Conservation (phyloP, 2,329 filamentous ascomycete species). For the Fusarium musae region DNA sequence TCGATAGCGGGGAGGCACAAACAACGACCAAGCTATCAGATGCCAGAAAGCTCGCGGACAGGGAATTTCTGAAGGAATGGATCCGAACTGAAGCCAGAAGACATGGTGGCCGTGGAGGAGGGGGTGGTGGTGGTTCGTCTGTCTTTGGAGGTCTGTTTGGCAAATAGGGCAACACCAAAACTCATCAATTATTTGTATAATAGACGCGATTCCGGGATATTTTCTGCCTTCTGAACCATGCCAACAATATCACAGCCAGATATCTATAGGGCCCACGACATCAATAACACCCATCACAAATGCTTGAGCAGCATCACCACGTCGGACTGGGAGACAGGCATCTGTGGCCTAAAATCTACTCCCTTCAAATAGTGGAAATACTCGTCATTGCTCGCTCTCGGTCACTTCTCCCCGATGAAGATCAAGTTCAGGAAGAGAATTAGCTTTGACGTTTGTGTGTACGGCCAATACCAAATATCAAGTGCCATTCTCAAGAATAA, state of each 20-base stretch:
- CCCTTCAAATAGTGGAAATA: background rate
- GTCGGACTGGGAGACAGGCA: background rate
- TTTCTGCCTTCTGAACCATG: background rate
- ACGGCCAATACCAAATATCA: background rate
- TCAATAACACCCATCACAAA: background rate
- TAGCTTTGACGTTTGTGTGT: background rate
- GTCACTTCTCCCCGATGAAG: too few species aligned
- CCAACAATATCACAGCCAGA: background rate
- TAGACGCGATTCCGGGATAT: background rate
- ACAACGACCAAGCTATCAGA: slow-evolving; percentile 61
- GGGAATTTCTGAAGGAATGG: slow-evolving; percentile 64
- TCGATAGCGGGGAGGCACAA: slow-evolving; percentile 66
- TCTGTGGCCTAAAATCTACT: background rate
- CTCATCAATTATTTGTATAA: background rate
- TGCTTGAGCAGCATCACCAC: background rate
- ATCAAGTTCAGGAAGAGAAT: background rate
- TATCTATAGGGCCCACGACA: too few species aligned
- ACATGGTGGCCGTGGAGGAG: slow-evolving; percentile 56
- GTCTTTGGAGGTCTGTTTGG: slow-evolving; percentile 57
- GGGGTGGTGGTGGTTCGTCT: slow-evolving; percentile 49
- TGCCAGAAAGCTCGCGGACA: slow-evolving; percentile 59
- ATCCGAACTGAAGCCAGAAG: slow-evolving; percentile 61
- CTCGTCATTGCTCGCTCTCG: background rate
- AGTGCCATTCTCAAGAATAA: background rate
- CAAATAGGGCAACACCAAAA: slow-evolving; percentile 44